These are phyloP conservation scores for Dactylellina drechsleri DNA, from an alignment of 2,329 filamentous ascomycete genomes.

Conservation along the genomic window DNA sequence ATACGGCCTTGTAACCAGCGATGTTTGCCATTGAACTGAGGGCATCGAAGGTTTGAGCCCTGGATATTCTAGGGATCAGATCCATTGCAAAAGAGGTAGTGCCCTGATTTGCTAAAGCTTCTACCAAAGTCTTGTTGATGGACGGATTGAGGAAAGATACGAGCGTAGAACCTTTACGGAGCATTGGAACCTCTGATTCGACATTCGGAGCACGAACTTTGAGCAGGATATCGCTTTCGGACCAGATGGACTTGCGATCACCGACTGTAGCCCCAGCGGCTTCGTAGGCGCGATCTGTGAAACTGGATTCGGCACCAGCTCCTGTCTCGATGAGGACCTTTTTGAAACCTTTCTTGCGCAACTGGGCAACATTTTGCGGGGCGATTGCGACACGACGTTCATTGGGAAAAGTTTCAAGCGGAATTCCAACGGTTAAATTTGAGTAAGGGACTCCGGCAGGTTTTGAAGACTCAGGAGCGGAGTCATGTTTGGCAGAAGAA, in stretches of 20 bases:
- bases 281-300: constrained; percentile 79
- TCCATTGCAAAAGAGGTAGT: constrained; percentile 90
- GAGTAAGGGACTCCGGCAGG: constrained; percentile 68
- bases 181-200: constrained; percentile 73
- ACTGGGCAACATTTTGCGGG: constrained; percentile 80
- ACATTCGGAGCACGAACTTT: constrained; percentile 81
- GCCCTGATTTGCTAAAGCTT: constrained; percentile 75
- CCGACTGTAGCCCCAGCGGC: constrained; percentile 81
- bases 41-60: constrained; percentile 70
- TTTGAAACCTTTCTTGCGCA: constrained; percentile 86
- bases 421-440: constrained; percentile 79
- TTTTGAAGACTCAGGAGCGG: constrained; percentile 25
- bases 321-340: constrained; percentile 81
- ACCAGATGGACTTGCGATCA: constrained; percentile 76
- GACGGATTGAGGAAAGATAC: constrained; percentile 85
- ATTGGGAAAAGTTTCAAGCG: constrained; percentile 78
- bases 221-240: constrained; percentile 78
- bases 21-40: constrained; percentile 91
- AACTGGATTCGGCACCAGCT: constrained; percentile 80
- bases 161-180: constrained; percentile 76
- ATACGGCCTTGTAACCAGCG: constrained; percentile 88
- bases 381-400: constrained; percentile 87
- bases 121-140: constrained; percentile 79
- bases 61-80: constrained; percentile 87
- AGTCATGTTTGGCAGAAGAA: constrained; percentile 28